These are phyloP conservation scores for Termitomyces sp. DNA, from an alignment of 768 basidiomycete species.

Conservation along the genomic window DNA sequence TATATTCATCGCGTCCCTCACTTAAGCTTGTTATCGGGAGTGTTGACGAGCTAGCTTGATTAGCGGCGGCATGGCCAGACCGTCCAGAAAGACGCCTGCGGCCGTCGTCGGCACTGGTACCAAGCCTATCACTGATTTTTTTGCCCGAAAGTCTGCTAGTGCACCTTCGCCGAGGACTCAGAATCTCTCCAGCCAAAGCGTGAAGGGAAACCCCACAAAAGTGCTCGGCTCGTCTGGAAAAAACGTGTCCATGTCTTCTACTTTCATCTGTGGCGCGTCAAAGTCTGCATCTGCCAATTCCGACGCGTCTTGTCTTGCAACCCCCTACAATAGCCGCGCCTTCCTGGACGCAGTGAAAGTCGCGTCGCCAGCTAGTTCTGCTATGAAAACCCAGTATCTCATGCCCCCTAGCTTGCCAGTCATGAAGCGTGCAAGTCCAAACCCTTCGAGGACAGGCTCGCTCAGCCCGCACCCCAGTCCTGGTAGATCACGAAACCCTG, in stretches of 20 bases:
- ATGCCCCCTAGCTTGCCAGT: conserved; percentile 2
- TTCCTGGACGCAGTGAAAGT: conserved; percentile 17
- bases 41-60: conserved; percentile 9
- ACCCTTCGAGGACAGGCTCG: neutral
- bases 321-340: neutral
- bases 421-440: conserved; percentile 5
- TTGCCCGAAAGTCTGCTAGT: conserved; percentile 26
- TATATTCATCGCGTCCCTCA: neutral
- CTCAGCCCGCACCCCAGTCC: conserved; percentile 5
- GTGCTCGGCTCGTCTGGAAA: conserved; percentile 1
- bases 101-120: conserved; percentile 13
- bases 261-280: conserved; percentile 3
- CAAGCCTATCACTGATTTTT: conserved; percentile 43
- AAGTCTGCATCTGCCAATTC: conserved; percentile 14
- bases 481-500: conserved; percentile 26
- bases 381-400: conserved; percentile 4
- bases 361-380: conserved; percentile 14
- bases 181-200: conserved; percentile 9
- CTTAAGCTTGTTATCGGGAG: neutral
- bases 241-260: conserved; percentile 8
- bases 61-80: conserved; percentile 24
- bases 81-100: conserved; percentile 21
- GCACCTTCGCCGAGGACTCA: conserved; percentile 9
- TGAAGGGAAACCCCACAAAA: conserved; percentile 2
- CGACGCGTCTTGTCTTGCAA: conserved; percentile 15